Conservation (phyloP, 1,284 basidiomycete genomes). For the Hymenochaete sp. region DNA sequence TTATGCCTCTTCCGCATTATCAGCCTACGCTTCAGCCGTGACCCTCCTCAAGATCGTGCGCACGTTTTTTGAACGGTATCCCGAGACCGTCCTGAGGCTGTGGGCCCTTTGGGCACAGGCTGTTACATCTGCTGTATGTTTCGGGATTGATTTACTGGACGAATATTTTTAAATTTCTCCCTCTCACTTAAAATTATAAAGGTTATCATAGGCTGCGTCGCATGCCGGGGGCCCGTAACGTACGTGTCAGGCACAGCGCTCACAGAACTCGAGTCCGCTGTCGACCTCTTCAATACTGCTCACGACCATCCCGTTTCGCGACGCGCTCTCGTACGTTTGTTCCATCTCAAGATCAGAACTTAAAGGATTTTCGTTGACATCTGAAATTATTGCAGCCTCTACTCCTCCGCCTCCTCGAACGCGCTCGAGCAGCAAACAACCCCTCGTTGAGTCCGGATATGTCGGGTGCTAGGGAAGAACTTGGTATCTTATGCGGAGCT, state of each 20-base stretch:
- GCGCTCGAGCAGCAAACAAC: too few species aligned
- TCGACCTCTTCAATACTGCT: constrained; percentile 12
- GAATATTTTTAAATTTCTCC: neutral
- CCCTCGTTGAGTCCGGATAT: too few species aligned
- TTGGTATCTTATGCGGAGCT: too few species aligned
- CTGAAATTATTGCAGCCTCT: too few species aligned
- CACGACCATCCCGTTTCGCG: constrained; percentile 15
- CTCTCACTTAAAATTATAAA: neutral
- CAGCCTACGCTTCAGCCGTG: constrained; percentile 14
- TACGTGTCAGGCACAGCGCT: constrained; percentile 15
- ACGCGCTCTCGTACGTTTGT: constrained; percentile 10
- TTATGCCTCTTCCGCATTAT: constrained; percentile 12
- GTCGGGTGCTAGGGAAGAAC: too few species aligned
- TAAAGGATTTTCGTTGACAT: neutral
- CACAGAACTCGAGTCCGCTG: constrained; percentile 13
- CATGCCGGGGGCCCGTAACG: constrained; percentile 17
- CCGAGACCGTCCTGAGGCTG: constrained; percentile 9
- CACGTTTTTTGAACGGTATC: constrained; percentile 5
- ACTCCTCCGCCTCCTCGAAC: neutral
- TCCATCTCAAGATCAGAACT: constrained; percentile 4
- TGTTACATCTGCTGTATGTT: constrained; percentile 8
- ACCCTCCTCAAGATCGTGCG: constrained; percentile 10
- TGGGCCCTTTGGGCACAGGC: constrained; percentile 14
- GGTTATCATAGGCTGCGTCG: constrained; percentile 20
- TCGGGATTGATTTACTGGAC: neutral